These are phyloP conservation scores for Potentilla sterilis DNA, from an alignment of 306 rosid species.

Conservation along the genomic window DNA sequence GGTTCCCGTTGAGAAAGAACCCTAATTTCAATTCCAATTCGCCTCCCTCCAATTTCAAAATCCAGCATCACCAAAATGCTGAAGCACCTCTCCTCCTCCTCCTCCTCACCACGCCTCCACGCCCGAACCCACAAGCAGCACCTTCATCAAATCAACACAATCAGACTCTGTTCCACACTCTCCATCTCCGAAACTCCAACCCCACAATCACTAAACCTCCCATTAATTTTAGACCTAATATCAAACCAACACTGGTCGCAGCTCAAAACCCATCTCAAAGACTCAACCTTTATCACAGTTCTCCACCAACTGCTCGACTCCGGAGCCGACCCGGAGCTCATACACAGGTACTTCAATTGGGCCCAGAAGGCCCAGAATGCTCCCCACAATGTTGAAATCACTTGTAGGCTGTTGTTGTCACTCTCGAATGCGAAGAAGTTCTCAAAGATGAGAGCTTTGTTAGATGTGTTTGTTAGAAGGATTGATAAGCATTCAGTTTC, in stretches of 20 bases:
- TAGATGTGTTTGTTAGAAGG: constrained; percentile 53
- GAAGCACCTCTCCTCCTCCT: constrained; percentile 57
- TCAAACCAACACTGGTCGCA: constrained; percentile 74
- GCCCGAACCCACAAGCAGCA: constrained; percentile 38
- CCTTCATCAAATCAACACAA: constrained; percentile 9
- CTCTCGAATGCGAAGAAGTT: constrained; percentile 53
- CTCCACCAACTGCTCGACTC: constrained; percentile 53
- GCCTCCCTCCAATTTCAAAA: neutral
- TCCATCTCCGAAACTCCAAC: constrained; percentile 24
- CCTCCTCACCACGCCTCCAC: constrained; percentile 34
- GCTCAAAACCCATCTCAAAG: constrained; percentile 56
- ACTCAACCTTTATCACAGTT: constrained; percentile 40
- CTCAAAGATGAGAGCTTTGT: constrained; percentile 59
- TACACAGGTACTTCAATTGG: constrained; percentile 72
- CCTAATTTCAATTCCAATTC: constrained; percentile 13
- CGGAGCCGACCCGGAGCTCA: constrained; percentile 52
- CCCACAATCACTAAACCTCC: constrained; percentile 24
- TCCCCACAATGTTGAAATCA: constrained; percentile 46
- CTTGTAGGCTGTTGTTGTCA: constrained; percentile 47
- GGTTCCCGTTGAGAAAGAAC: constrained; percentile 22
- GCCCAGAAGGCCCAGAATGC: constrained; percentile 52
- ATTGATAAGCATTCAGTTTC: constrained; percentile 45
- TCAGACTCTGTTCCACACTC: constrained; percentile 20
- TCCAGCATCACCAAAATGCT: constrained; percentile 45
- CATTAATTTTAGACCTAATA: constrained; percentile 51